Evolutionary conservation across 352 stramenopile species (phyloP), one percentile per base, ranked within the genome.

Genomic region (Blastocystis sp.): DNA sequence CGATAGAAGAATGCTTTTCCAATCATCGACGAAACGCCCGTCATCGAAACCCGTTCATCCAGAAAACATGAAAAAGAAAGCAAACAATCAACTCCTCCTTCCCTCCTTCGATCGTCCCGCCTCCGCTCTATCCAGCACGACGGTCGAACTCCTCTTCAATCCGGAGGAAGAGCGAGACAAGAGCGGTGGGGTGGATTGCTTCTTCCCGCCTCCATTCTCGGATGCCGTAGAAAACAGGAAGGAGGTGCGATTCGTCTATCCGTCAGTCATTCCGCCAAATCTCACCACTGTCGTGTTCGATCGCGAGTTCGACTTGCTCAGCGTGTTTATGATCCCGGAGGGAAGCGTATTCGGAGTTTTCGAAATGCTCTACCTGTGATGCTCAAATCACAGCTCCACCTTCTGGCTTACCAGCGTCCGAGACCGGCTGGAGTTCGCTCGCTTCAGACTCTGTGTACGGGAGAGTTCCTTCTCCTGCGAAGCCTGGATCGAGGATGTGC

Each of bases 181-280:
- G 14, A 56, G 14, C 5, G 48, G 14, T 17, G 48, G 48, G 48
- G 28, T 34, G 28, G 48, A 56, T 14, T 7, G 48, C 48, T 56
- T 56, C 48, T 56, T 56, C 48, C 48, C 48, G 14, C 48, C 14
- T 56, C 48, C 48, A 14, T 56, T 56, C 48, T 56, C 48, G 5
- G 48, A 56, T 56, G 48, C 48, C 48, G 48, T 14, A 17, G 48
- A 56, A 56, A 84, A 84, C 53, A 84, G 56, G 34, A 84, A 84
- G 2, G 74, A 66, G 2, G 74, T 69, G 34, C 52, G 65, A 23
- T 7, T n/a, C 9, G 45, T 40, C 74, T 84, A 53, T 2, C 34
- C 2, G 34, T 84, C 2, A 66, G 28, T 70, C 1, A 4, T n/a
- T 2, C 14, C 17, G 23, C 14, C n/a, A 41, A 34, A 23, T 34